These are phyloP conservation scores for Emergomyces orientalis DNA, from an alignment of 2,329 filamentous ascomycete species.

Conservation along the genomic window DNA sequence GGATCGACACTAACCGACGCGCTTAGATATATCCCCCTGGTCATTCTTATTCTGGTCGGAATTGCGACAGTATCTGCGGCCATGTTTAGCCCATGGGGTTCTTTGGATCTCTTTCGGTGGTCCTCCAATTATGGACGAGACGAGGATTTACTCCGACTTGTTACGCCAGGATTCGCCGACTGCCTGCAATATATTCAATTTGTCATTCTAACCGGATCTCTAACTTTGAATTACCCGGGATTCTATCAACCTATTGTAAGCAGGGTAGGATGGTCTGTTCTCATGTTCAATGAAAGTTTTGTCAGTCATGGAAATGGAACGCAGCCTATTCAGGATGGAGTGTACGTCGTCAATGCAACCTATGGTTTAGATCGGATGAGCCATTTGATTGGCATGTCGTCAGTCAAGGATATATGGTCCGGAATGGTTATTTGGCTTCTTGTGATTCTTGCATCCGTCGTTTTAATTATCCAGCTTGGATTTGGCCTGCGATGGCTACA, in stretches of 20 bases:
- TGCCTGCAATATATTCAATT: conserved; percentile 97
- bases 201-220: conserved; percentile 71
- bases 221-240: conserved; percentile 82
- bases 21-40: conserved; percentile 65
- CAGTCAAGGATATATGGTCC: conserved; percentile 75
- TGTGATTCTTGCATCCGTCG: conserved; percentile 59
- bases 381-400: conserved; percentile 71
- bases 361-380: conserved; percentile 73
- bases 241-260: conserved; percentile 89
- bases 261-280: conserved; percentile 74
- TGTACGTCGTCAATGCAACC: conserved; percentile 70
- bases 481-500: conserved; percentile 71
- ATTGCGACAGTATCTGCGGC: conserved; percentile 74
- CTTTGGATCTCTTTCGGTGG: conserved; percentile 83
- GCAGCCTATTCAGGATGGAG: conserved; percentile 64
- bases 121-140: conserved; percentile 97
- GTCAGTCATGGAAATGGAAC: conserved; percentile 59
- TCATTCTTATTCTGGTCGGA: conserved; percentile 69
- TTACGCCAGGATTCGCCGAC: conserved; percentile 93
- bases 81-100: conserved; percentile 90
- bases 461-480: conserved; percentile 63
- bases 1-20: conserved; percentile 59
- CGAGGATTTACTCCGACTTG: conserved; percentile 77
- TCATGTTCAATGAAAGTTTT: conserved; percentile 91
- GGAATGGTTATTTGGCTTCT: conserved; percentile 89